phyloP scores from a whole-genome alignment of 1,139 yeast species.

The Suzukiozyma palmioleophila region DNA sequence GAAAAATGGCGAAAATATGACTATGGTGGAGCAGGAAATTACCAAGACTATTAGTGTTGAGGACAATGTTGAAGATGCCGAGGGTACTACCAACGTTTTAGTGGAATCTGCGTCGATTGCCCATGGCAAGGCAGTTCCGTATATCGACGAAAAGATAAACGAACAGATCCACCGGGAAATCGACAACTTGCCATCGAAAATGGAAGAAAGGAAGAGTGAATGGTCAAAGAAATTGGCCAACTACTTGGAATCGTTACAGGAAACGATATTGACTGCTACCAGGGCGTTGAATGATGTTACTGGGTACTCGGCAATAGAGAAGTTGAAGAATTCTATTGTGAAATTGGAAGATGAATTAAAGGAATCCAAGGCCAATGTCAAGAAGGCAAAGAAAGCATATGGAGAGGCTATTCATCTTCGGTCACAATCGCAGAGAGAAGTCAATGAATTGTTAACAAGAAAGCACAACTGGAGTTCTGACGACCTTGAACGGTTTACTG shows the following conservation, averaged over 20 bases:
- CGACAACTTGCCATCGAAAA: slow-evolving; percentile 28
- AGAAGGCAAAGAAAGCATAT: slow-evolving; percentile 49
- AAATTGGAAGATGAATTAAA: slow-evolving; percentile 45
- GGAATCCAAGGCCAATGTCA: slow-evolving; percentile 46
- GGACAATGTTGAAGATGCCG: not conserved
- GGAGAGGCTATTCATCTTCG: slow-evolving; percentile 61
- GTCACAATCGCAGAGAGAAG: slow-evolving; percentile 73
- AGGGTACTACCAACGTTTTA: slow-evolving; percentile 1
- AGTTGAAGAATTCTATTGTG: slow-evolving; percentile 59
- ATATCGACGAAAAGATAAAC: slow-evolving; percentile 10
- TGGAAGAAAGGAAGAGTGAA: slow-evolving; percentile 18
- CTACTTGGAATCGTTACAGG: slow-evolving; percentile 61
- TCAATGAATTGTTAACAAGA: slow-evolving; percentile 82
- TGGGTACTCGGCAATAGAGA: slow-evolving; percentile 82
- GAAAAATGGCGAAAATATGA: not conserved
- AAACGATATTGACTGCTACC: slow-evolving; percentile 65
- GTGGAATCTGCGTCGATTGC: not conserved
- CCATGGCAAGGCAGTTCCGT: slow-evolving; percentile 1
- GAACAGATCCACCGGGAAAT: slow-evolving; percentile 19
- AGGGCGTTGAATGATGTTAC: slow-evolving; percentile 83
- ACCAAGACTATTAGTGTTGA: not conserved
- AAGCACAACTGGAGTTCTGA: slow-evolving; percentile 74
- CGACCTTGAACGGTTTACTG: slow-evolving; percentile 83
- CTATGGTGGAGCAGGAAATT: slow-evolving; percentile 1
- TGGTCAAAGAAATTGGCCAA: slow-evolving; percentile 37